These are phyloP conservation scores for Colletotrichum sp. DNA, from an alignment of 2,329 filamentous ascomycete species.

Conservation along the genomic window DNA sequence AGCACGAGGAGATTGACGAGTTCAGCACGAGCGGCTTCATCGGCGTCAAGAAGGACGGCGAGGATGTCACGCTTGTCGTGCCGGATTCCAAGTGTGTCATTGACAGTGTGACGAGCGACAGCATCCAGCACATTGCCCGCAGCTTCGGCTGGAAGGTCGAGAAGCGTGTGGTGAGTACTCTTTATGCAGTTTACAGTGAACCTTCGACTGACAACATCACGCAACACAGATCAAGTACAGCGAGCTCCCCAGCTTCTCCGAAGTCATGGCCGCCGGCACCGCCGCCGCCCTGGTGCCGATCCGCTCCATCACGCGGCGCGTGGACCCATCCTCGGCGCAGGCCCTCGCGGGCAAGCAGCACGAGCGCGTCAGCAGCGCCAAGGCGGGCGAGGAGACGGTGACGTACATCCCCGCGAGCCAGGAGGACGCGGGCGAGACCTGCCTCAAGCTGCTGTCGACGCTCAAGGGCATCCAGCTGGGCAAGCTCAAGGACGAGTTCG, in stretches of 20 bases:
- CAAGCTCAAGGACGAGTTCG: slow-evolving; percentile 76
- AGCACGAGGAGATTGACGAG: slow-evolving; percentile 87
- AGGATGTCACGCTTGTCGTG: slow-evolving; percentile 76
- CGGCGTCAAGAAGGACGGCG: slow-evolving; percentile 66
- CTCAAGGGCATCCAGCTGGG: slow-evolving; percentile 88
- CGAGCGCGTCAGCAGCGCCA: slow-evolving; percentile 39
- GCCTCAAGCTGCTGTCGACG: slow-evolving; percentile 72
- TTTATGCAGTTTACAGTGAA: not conserved
- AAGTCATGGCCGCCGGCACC: slow-evolving; percentile 91
- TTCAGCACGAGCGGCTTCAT: slow-evolving; percentile 96
- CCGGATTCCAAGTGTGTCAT: slow-evolving; percentile 90
- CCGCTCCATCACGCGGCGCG: slow-evolving; percentile 80
- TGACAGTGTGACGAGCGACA: slow-evolving; percentile 83
- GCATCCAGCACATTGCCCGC: slow-evolving; percentile 75
- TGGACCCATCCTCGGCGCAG: slow-evolving; percentile 40
- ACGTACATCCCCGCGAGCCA: slow-evolving; percentile 59
- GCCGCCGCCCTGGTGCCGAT: slow-evolving; percentile 92
- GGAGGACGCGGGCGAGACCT: slow-evolving; percentile 76
- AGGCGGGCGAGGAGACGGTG: slow-evolving; percentile 52
- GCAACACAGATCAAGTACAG: slow-evolving; percentile 64
- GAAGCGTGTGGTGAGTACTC: slow-evolving; percentile 63
- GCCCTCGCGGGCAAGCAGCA: slow-evolving; percentile 42
- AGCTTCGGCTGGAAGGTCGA: slow-evolving; percentile 87
- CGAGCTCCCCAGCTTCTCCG: slow-evolving; percentile 61
- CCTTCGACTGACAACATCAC: not conserved